phyloP scores from a whole-genome alignment of 805 yeast species.

The Yarrowia porcina region DNA sequence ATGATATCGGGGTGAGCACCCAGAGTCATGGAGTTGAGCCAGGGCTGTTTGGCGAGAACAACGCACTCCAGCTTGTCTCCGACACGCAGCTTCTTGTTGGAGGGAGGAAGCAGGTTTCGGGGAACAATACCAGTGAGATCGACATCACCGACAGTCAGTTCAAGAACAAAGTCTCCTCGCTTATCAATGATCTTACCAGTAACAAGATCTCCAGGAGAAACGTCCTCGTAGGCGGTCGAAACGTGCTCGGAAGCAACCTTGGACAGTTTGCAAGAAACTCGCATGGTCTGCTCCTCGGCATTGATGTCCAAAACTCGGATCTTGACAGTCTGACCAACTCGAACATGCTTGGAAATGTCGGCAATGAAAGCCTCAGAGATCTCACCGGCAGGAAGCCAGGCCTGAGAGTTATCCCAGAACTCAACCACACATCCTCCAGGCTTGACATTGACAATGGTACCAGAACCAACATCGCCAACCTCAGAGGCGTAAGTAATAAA shows the following conservation, averaged over 20 bases:
- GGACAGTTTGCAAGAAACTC: constrained; percentile 73
- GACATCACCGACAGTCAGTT: constrained; percentile 48
- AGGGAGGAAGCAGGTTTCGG: constrained; percentile 48
- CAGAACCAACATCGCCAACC: constrained; percentile 57
- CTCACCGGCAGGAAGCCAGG: constrained; percentile 81
- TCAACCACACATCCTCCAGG: constrained; percentile 79
- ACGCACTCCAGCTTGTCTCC: constrained; percentile 58
- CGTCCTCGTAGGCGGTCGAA: constrained; percentile 54
- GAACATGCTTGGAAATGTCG: constrained; percentile 72
- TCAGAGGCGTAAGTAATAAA: constrained; percentile 49
- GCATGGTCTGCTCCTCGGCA: constrained; percentile 50
- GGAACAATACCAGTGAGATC: constrained; percentile 57
- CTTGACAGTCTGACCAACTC: constrained; percentile 76
- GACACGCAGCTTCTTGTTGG: constrained; percentile 56
- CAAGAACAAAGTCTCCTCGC: constrained; percentile 69
- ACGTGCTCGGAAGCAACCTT: constrained; percentile 43
- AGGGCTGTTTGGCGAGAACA: constrained; percentile 62
- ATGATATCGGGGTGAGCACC: constrained; percentile 66
- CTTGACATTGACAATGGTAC: constrained; percentile 67
- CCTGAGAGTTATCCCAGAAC: constrained; percentile 75
- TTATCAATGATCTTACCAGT: constrained; percentile 66
- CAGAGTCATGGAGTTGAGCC: constrained; percentile 57
- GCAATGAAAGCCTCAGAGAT: constrained; percentile 84
- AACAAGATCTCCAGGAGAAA: constrained; percentile 43
- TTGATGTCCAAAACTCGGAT: constrained; percentile 65